These are phyloP conservation scores for Corchorus olitorius DNA, from an alignment of 345 rosid genomes.

Conservation along the genomic window DNA sequence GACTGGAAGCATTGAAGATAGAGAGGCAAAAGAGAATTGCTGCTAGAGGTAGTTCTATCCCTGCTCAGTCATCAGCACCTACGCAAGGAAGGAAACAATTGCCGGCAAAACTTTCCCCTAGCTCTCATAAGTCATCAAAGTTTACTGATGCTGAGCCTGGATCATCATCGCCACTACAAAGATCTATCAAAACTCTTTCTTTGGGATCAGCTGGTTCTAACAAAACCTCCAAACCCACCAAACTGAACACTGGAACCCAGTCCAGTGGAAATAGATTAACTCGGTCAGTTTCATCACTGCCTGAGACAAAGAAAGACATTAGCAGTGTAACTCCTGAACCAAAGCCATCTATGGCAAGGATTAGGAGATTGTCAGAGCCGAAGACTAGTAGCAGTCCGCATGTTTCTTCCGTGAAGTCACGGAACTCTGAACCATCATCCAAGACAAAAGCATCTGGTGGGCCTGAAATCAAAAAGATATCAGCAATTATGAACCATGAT, in stretches of 20 bases:
- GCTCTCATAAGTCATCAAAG: constrained; percentile 69
- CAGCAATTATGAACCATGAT: constrained; percentile 82
- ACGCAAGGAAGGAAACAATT: constrained; percentile 55
- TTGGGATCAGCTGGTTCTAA: constrained; percentile 49
- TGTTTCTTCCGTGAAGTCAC: constrained; percentile 54
- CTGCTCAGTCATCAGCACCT: constrained; percentile 45
- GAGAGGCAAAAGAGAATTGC: constrained; percentile 93
- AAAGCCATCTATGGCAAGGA: constrained; percentile 63
- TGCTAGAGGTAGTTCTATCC: constrained; percentile 56
- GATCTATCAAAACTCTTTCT: constrained; percentile 52
- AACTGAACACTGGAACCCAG: constrained; percentile 49
- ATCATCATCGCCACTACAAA: constrained; percentile 67
- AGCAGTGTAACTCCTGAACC: constrained; percentile 43
- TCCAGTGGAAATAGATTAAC: constrained; percentile 56
- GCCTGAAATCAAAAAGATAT: constrained; percentile 69
- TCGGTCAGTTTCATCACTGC: constrained; percentile 63
- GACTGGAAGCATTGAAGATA: constrained; percentile 74
- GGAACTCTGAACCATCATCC: constrained; percentile 39
- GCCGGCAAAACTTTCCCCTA: constrained; percentile 61
- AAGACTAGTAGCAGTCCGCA: constrained; percentile 44
- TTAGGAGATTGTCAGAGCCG: constrained; percentile 86
- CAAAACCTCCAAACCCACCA: constrained; percentile 56
- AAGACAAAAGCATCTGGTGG: constrained; percentile 48
- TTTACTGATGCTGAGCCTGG: constrained; percentile 84
- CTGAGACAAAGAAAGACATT: constrained; percentile 59